These are phyloP conservation scores for Silene vulgaris DNA, from an alignment of 179 eudicot species.

Conservation along the genomic window DNA sequence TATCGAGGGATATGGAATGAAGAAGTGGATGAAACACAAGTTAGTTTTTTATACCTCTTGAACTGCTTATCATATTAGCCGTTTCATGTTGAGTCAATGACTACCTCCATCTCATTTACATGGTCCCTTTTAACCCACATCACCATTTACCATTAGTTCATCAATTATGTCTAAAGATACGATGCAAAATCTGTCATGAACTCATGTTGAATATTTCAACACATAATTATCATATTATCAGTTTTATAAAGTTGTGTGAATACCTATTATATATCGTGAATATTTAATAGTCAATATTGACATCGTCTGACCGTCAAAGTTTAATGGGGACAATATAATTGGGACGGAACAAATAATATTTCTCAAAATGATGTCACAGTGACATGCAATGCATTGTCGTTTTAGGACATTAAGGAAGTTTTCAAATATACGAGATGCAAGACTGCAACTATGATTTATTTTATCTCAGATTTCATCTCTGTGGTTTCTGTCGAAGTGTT, in stretches of 20 bases:
- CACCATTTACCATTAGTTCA: background rate
- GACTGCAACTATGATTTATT: conserved; percentile 17
- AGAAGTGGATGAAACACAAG: conserved; percentile 73
- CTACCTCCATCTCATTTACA: background rate
- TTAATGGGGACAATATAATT: background rate
- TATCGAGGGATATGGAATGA: conserved; percentile 77
- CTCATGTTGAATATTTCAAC: too few relatives aligned
- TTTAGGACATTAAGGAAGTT: conserved; percentile 7
- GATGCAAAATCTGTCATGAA: background rate
- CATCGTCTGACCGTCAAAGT: too few relatives aligned
- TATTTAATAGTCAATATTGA: background rate
- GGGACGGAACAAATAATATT: background rate
- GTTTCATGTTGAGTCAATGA: background rate
- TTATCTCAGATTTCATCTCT: conserved; percentile 12
- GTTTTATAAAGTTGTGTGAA: background rate
- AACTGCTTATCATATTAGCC: background rate
- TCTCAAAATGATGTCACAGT: background rate
- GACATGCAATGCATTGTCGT: background rate
- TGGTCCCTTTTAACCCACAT: background rate
- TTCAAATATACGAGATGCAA: conserved; percentile 4
- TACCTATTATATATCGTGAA: background rate
- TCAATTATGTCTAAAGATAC: background rate
- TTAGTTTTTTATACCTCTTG: conserved; percentile 32
- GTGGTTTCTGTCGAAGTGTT: conserved; percentile 18
- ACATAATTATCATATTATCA: background rate